phyloP scores from a whole-genome alignment of 768 basidiomycete species.

The Boletus pseudo-olivaceus region DNA sequence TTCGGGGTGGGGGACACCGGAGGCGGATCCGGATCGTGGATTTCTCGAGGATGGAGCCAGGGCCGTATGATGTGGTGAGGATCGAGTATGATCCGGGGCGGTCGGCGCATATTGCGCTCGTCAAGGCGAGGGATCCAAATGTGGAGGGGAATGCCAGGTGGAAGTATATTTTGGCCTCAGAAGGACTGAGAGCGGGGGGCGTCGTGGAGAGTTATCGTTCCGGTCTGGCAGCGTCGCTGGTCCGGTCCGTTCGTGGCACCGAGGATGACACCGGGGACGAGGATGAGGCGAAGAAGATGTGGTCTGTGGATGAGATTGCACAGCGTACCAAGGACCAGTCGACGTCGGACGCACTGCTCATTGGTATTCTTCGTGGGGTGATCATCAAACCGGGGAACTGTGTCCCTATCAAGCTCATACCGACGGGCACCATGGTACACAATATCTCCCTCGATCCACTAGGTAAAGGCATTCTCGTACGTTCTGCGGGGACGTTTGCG shows the following conservation, averaged over 20 bases:
- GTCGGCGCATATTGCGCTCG: conserved; percentile 89
- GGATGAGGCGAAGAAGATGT: conserved; percentile 7
- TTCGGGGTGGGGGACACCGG: conserved; percentile 88
- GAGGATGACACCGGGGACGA: conserved; percentile 6
- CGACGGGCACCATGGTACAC: conserved; percentile 89
- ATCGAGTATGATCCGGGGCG: conserved; percentile 97
- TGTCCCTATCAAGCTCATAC: conserved; percentile 86
- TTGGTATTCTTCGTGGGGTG: conserved; percentile 79
- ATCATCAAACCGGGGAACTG: conserved; percentile 92
- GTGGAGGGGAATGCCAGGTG: conserved; percentile 58
- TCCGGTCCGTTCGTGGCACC: conserved; percentile 38
- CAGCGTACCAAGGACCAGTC: conserved; percentile 24
- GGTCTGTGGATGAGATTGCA: conserved; percentile 21
- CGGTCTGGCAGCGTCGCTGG: conserved; percentile 75
- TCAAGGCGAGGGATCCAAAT: conserved; percentile 57
- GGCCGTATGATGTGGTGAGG: conserved; percentile 84
- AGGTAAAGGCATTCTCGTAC: conserved; percentile 79
- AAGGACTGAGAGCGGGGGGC: conserved; percentile 86
- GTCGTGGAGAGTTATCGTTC: conserved; percentile 80
- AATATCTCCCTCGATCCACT: conserved; percentile 71
- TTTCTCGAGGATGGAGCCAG: conserved; percentile 73
- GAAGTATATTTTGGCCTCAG: conserved; percentile 92
- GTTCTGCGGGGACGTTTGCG: conserved; percentile 85
- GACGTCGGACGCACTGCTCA: conserved; percentile 63
- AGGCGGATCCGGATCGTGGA: conserved; percentile 85